A percentile compares a stretch with the other conserved stretches of the same genome.
Conservation (phyloP, 2,329 filamentous ascomycete species). For the Pseudocercospora vitis region DNA sequence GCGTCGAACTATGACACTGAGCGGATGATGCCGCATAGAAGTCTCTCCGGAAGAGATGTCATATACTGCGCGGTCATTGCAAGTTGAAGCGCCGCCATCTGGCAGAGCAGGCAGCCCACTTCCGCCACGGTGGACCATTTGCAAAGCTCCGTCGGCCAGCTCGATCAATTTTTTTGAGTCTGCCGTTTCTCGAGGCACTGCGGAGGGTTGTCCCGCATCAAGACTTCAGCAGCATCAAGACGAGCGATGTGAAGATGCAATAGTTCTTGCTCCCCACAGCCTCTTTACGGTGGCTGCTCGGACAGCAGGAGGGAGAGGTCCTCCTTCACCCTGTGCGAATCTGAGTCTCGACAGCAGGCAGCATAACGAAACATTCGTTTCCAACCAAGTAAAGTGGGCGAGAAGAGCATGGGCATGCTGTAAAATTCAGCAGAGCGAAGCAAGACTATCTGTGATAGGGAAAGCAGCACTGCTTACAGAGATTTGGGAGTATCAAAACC, state of each 20-base stretch:
- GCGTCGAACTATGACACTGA: too few species aligned
- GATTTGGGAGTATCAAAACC: conserved; percentile 5
- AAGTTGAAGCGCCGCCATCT: background rate
- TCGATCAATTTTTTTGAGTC: background rate
- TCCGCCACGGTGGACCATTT: too few species aligned
- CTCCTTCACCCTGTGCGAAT: background rate
- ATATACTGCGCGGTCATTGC: too few species aligned
- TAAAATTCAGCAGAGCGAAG: conserved; percentile 9
- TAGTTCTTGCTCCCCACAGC: conserved; percentile 4
- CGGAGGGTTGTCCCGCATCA: conserved; percentile 5
- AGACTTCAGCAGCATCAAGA: conserved; percentile 2
- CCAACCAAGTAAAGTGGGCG: background rate
- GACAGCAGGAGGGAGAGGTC: background rate
- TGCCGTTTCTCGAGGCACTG: conserved; percentile 10
- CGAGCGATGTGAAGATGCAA: conserved; percentile 9
- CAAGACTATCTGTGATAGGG: background rate
- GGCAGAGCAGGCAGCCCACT: too few species aligned
- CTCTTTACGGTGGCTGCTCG: background rate
- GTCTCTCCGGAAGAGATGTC: background rate
- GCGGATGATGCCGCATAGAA: background rate
- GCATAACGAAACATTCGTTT: background rate
- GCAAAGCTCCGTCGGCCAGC: background rate
- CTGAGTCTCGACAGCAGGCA: too few species aligned
- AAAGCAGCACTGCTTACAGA: conserved; percentile 13
- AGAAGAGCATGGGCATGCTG: conserved; percentile 2